Percentiles rank a stretch among this genome's conserved stretches.
Conservation (phyloP, 108 stramenopile genomes). For the Cyclotella sp. region DNA sequence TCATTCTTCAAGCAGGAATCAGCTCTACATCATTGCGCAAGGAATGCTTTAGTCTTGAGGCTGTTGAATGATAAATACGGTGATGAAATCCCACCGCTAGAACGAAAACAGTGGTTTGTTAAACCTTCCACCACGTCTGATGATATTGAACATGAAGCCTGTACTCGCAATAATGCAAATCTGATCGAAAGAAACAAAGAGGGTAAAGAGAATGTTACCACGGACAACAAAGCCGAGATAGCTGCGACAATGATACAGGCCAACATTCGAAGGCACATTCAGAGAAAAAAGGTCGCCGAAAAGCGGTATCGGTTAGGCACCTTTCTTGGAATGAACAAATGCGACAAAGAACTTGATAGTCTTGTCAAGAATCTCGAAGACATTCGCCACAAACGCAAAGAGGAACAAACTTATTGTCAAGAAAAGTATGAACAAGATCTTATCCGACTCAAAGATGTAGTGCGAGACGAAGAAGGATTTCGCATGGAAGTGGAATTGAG, state of each 20-base stretch:
- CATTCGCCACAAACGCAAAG: slow-evolving; percentile 63
- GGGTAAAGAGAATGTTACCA: neutral
- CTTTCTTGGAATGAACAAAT: slow-evolving; percentile 79
- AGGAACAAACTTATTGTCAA: slow-evolving; percentile 78
- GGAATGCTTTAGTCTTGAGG: slow-evolving; percentile 63
- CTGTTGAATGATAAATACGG: slow-evolving; percentile 63
- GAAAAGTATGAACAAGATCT: slow-evolving; percentile 77
- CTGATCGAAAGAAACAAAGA: neutral
- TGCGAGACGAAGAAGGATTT: slow-evolving; percentile 81
- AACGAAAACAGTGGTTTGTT: slow-evolving; percentile 30
- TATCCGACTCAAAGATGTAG: slow-evolving; percentile 69
- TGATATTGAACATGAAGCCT: neutral
- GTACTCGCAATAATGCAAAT: neutral
- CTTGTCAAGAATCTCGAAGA: slow-evolving; percentile 59
- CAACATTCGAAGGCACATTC: slow-evolving; percentile 55
- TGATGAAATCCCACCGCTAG: slow-evolving; percentile 47
- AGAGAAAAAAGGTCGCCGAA: slow-evolving; percentile 27
- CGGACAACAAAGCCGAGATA: slow-evolving; percentile 46
- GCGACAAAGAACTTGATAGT: slow-evolving; percentile 26
- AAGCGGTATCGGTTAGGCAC: slow-evolving; percentile 47
- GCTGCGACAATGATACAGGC: slow-evolving; percentile 79
- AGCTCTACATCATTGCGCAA: slow-evolving; percentile 5
- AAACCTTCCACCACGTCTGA: neutral
- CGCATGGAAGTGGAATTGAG: slow-evolving; percentile 72
- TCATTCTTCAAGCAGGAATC: slow-evolving; percentile 69